These are phyloP conservation scores for Austroboletus novae-zelandiae DNA, from an alignment of 1,284 basidiomycete genomes.

Conservation along the genomic window DNA sequence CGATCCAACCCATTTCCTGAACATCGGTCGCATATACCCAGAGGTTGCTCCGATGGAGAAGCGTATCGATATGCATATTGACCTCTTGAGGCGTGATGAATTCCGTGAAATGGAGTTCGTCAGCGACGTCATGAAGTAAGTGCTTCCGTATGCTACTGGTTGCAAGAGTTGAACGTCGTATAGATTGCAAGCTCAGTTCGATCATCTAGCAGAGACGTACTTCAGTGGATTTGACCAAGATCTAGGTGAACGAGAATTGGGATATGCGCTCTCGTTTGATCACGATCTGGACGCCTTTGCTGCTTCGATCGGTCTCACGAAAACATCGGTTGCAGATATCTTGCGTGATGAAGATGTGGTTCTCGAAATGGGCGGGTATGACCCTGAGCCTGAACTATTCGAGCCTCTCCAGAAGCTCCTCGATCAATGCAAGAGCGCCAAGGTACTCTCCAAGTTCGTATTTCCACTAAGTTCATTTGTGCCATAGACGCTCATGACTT, in stretches of 20 bases:
- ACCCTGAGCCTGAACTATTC: slow-evolving; percentile 73
- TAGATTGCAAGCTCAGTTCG: slow-evolving; percentile 88
- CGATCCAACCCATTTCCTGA: slow-evolving; percentile 80
- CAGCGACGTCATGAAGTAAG: slow-evolving; percentile 81
- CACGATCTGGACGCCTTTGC: slow-evolving; percentile 90
- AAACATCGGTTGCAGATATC: slow-evolving; percentile 75
- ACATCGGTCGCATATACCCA: slow-evolving; percentile 77
- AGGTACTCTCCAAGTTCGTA: slow-evolving; percentile 74
- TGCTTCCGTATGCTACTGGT: slow-evolving; percentile 7
- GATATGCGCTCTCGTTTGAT: slow-evolving; percentile 77
- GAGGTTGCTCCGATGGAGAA: slow-evolving; percentile 90
- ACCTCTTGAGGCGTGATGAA: slow-evolving; percentile 80
- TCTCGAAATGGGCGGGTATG: slow-evolving; percentile 69
- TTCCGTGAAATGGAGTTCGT: slow-evolving; percentile 93
- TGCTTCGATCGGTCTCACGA: slow-evolving; percentile 83
- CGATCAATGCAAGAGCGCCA: slow-evolving; percentile 78
- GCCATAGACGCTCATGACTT: slow-evolving; percentile 4
- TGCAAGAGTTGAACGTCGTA: neutral
- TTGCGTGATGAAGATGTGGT: slow-evolving; percentile 77
- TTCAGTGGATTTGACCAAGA: slow-evolving; percentile 82
- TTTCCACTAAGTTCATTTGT: neutral
- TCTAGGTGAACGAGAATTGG: slow-evolving; percentile 85
- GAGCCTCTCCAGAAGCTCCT: slow-evolving; percentile 79
- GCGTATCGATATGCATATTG: slow-evolving; percentile 88
- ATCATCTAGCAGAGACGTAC: slow-evolving; percentile 85